Base-by-base conservation (phyloP, 768 basidiomycete genomes). In the Crucibulum laeve region DNA sequence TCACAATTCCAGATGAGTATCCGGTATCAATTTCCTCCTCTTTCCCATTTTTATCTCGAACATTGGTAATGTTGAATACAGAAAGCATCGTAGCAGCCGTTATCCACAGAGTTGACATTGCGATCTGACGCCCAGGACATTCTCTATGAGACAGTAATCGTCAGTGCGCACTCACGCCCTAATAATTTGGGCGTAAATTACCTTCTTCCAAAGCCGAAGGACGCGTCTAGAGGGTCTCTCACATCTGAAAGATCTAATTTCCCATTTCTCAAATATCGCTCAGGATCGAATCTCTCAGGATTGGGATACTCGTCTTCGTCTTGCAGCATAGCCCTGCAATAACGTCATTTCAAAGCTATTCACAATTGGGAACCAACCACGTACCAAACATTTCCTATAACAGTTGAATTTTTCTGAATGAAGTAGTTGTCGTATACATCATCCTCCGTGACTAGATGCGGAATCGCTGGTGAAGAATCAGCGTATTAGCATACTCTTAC, bases 351-450 rank as follows among this genome's bases (percentile, higher is more conserved):
- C 13, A 25, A 21, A 13, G 28, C n/a, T n/a, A n/a, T n/a, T n/a
- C n/a, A 10, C 22, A 28, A 14, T 41, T 22, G 30, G 4, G 17
- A 21, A 24, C 6, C 15, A 5, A 28, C 15, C 18, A 43, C 58
- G 7, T 41, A 63, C 68, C 67, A 70, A 23, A 57, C 48, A 41
- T 70, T 69, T 3, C 50, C 59, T 17, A 68, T 55, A 15, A 70
- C 59, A 2, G 67, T 47, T 0, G 68, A 55, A 14, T 60, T 70
- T 46, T 71, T 68, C 0, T 73, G 75, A 32, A 78, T 72, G 30
- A 58, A 58, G 45, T 69, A 67, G 1, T 70, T 74, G 2, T 69
- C 62, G 44, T 73, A 77, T 3, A 63, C 53, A 46, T 78, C 76
- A 36, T 77, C 73, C 43, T 62, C 58, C 5, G 53, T 60, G 7